A percentile compares a stretch with the other conserved stretches of the same genome.
Conservation (phyloP, 169 alveolate species). For the Cryptosporidium canis region DNA sequence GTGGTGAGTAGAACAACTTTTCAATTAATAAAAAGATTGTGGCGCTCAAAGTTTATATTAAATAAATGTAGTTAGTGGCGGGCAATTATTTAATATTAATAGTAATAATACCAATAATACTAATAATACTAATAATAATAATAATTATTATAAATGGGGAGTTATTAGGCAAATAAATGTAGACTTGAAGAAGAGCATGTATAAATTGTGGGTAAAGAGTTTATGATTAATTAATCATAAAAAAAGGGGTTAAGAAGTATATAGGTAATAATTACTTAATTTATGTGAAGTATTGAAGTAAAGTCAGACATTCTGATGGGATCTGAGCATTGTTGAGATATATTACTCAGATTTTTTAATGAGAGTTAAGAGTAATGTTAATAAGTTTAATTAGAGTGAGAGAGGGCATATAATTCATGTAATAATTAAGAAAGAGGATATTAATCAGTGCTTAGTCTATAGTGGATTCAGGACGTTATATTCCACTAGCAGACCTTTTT, state of each 20-base stretch:
- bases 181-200: slow-evolving; percentile 10
- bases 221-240: not conserved
- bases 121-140: too few species aligned
- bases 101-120: too few species aligned
- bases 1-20: too few species aligned
- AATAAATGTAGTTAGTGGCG: not conserved
- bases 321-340: not conserved
- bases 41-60: not conserved
- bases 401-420: too few species aligned
- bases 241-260: not conserved
- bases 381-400: too few species aligned
- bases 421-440: too few species aligned
- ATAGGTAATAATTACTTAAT: not conserved
- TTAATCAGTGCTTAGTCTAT: too few species aligned
- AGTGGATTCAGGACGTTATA: not conserved
- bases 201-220: not conserved
- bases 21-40: slow-evolving; percentile 10
- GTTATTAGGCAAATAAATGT: not conserved
- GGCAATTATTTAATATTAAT: not conserved
- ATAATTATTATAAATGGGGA: not conserved
- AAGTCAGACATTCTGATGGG: not conserved
- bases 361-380: too few species aligned
- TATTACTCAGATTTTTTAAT: not conserved
- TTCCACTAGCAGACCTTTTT: not conserved
- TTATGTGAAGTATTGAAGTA: not conserved